These are phyloP conservation scores for Verticillium albo-atrum DNA, from an alignment of 2,329 filamentous ascomycete genomes.

Conservation along the genomic window DNA sequence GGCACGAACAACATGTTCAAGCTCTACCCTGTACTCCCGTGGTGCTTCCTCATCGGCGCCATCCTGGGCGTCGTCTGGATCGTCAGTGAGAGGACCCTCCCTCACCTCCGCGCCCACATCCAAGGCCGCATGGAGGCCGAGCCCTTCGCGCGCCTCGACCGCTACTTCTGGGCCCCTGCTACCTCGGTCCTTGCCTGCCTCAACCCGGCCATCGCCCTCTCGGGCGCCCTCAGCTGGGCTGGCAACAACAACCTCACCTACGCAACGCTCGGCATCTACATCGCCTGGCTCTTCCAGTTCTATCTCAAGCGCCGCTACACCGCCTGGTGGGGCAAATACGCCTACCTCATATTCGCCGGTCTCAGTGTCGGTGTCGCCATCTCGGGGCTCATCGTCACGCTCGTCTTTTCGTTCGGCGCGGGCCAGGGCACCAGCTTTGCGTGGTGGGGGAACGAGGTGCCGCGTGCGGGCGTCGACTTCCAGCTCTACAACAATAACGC, in stretches of 20 bases:
- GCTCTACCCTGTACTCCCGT: conserved; percentile 36
- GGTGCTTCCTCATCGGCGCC: conserved; percentile 38
- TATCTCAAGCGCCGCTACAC: conserved; percentile 30
- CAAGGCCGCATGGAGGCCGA: conserved; percentile 20
- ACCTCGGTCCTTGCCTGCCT: conserved; percentile 32
- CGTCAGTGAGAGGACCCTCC: conserved; percentile 26
- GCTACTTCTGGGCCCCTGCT: conserved; percentile 30
- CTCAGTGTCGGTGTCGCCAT: conserved; percentile 37
- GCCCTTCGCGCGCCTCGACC: conserved; percentile 28
- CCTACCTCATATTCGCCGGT: conserved; percentile 38
- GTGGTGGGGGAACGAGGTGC: conserved; percentile 39
- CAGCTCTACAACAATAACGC: conserved; percentile 14
- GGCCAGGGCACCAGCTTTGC: conserved; percentile 23
- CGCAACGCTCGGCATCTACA: conserved; percentile 35
- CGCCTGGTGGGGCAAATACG: conserved; percentile 43
- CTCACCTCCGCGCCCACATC: conserved; percentile 25
- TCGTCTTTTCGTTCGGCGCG: conserved; percentile 15
- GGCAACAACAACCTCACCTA: conserved; percentile 37
- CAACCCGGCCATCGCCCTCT: conserved; percentile 34
- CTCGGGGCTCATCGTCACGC: conserved; percentile 35
- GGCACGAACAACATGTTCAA: conserved; percentile 31
- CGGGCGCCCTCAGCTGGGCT: conserved; percentile 38
- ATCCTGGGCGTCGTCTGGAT: conserved; percentile 30
- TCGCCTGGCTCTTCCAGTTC: conserved; percentile 38
- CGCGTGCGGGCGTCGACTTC: conserved; percentile 13